Base-by-base conservation (phyloP, 2,329 filamentous ascomycete species). In the Endoconidiophora laricicola region DNA sequence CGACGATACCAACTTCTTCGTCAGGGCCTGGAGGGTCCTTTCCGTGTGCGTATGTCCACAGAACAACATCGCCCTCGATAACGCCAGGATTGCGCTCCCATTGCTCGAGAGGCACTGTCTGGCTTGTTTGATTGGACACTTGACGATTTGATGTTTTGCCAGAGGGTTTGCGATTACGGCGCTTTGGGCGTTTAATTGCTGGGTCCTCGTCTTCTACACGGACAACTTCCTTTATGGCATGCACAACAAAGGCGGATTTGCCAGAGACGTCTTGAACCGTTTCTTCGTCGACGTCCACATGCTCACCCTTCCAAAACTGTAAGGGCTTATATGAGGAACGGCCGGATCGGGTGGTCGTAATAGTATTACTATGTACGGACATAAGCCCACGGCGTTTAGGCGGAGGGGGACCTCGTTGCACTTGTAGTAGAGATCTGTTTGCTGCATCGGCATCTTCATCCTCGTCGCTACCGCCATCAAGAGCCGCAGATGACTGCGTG, bases 261-360 rank as follows among this genome's bases (percentile, higher is more conserved):
- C 46, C 47, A 10, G 46, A 26, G 24, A 48, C 38, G 24, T 67
- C 66, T 41, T 65, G 61, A 24, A 59, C 63, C 45, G 79, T 76
- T 22, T 78, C 74, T 16, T 74, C 69, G 47, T 81, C 78, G 59
- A 79, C 85, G 20, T 86, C 75, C 44, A 83, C 76, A 49, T 76
- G 76, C 61, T 96, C 90, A 56, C 87, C 87, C 58, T 79, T 79
- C 90, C 90, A 96, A 61, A 75, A 94, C 23, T 85, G 78, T 33
- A 95, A 66, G 0, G 88, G 91, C 54, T 78, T 77, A 54, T 86
- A 80, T 7, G 84, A 86, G 48, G 78, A 76, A 51, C 91, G 78
- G 2, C 86, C 88, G 10, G 82, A 90, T 49, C 86, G 79, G 46
- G 81, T 84, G 42, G 71, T 74, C 26, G 70, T 69, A 54, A 75